A percentile compares a stretch with the other conserved stretches of the same genome.
Conservation (phyloP, 306 rosid genomes). For the Mimosa pudica region DNA sequence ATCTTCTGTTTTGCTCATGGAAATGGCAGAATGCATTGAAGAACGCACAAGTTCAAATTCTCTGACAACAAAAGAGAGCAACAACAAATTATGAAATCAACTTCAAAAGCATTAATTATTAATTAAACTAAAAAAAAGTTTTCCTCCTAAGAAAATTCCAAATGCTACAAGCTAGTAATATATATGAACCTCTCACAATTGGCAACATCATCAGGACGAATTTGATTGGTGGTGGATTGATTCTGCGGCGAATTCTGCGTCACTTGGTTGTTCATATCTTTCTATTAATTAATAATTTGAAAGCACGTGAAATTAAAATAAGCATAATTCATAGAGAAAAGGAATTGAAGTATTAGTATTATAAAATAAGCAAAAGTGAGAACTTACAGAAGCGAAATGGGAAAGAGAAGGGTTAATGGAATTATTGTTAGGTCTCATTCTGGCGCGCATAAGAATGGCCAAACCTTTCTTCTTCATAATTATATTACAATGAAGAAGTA, state of each 20-base stretch:
- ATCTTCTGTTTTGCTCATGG: constrained; percentile 74
- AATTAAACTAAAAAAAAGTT: too few species aligned
- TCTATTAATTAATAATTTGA: constrained; percentile 40
- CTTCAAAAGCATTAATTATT: constrained; percentile 3
- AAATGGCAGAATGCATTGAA: constrained; percentile 80
- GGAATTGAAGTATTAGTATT: not conserved
- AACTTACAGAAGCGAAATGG: constrained; percentile 58
- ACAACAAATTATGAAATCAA: not conserved
- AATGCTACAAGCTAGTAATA: not conserved
- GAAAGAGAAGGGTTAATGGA: constrained; percentile 57
- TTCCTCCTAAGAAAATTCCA: not conserved
- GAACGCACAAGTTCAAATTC: constrained; percentile 63
- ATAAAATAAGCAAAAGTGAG: too few species aligned
- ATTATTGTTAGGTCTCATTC: constrained; percentile 72
- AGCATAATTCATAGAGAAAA: not conserved
- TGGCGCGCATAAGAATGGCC: constrained; percentile 87
- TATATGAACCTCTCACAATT: constrained; percentile 54
- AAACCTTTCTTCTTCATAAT: constrained; percentile 63
- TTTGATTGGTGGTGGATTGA: constrained; percentile 36
- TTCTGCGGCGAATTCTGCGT: constrained; percentile 44
- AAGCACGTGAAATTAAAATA: constrained; percentile 4
- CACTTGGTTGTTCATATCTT: constrained; percentile 45
- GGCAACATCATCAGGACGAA: constrained; percentile 33
- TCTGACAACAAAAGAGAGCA: constrained; percentile 38
- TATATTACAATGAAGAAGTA: not conserved